phyloP scores from a whole-genome alignment of 2,329 filamentous ascomycete species.

The Clarireedia sp. region DNA sequence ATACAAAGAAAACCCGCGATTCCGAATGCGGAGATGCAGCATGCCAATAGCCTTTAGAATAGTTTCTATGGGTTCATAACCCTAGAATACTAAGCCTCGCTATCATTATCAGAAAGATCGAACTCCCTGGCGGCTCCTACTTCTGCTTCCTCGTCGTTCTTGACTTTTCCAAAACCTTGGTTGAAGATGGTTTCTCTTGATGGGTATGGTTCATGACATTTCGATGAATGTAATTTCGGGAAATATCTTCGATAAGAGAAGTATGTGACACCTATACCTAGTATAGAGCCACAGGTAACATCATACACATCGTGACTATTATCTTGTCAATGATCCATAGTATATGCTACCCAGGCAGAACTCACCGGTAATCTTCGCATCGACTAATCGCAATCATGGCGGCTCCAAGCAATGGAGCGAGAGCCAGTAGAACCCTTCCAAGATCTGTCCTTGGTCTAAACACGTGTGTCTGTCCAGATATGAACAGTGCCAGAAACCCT shows the following conservation, averaged over 20 bases:
- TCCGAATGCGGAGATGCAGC: not conserved
- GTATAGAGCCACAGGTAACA: slow-evolving; percentile 51
- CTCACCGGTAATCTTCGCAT: slow-evolving; percentile 55
- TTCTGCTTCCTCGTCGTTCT: slow-evolving; percentile 26
- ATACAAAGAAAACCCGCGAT: not conserved
- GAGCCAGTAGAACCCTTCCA: slow-evolving; percentile 47
- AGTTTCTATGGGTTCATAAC: not conserved
- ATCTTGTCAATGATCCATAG: not conserved
- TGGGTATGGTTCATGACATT: slow-evolving; percentile 51
- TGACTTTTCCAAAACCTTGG: slow-evolving; percentile 28
- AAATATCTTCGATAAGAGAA: slow-evolving; percentile 61
- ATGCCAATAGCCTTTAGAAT: not conserved
- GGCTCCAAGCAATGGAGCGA: slow-evolving; percentile 53
- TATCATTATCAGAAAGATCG: slow-evolving; percentile 7
- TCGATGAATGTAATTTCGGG: slow-evolving; percentile 43
- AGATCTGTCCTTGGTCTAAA: slow-evolving; percentile 42
- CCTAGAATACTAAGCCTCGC: not conserved
- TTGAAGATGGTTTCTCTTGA: slow-evolving; percentile 25
- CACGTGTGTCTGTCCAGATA: slow-evolving; percentile 58
- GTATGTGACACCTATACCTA: slow-evolving; percentile 53
- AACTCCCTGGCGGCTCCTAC: slow-evolving; percentile 13
- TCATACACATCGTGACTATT: slow-evolving; percentile 58
- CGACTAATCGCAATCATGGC: slow-evolving; percentile 61
- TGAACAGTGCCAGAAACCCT: slow-evolving; percentile 63
- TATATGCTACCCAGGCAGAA: not conserved